Evolutionary conservation across 495 filamentous ascomycete genomes (phyloP).

Genomic region (Tuber magnatum): DNA sequence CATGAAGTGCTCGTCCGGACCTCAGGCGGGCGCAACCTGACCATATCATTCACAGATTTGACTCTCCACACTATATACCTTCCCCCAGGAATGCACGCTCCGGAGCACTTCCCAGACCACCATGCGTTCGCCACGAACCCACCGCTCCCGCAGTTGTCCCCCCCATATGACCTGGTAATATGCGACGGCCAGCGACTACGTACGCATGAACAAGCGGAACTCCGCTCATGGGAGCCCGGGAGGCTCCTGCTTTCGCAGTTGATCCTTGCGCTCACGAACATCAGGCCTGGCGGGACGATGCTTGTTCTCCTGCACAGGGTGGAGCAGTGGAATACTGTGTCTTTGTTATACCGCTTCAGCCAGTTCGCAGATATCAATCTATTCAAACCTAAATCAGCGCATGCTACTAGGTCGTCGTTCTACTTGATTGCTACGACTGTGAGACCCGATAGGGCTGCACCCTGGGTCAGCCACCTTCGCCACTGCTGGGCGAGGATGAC

Average conservation of each 20-base stretch:
- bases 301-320: slow-evolving; percentile 50
- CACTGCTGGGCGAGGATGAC: slow-evolving; percentile 46
- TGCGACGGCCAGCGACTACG: slow-evolving; percentile 55
- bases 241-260: slow-evolving; percentile 47
- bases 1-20: slow-evolving; percentile 9
- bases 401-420: slow-evolving; percentile 49
- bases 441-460: slow-evolving; percentile 39
- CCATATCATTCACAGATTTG: slow-evolving; percentile 18
- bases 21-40: slow-evolving; percentile 5
- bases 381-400: slow-evolving; percentile 47
- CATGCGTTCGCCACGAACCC: slow-evolving; percentile 12
- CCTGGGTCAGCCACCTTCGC: slow-evolving; percentile 46
- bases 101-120: slow-evolving; percentile 19
- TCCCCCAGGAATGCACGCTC: slow-evolving; percentile 1
- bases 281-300: slow-evolving; percentile 47
- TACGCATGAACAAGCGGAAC: slow-evolving; percentile 44
- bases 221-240: slow-evolving; percentile 44
- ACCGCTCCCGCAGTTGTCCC: slow-evolving; percentile 8
- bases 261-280: slow-evolving; percentile 47
- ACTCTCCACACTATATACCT: slow-evolving; percentile 18
- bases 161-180: slow-evolving; percentile 50
- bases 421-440: slow-evolving; percentile 53
- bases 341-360: slow-evolving; percentile 45
- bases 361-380: slow-evolving; percentile 46
- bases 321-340: slow-evolving; percentile 44